A percentile compares a stretch with the other conserved stretches of the same genome.
phyloP scores from a whole-genome alignment of 345 rosid genomes.

The Kernera saxatilis region DNA sequence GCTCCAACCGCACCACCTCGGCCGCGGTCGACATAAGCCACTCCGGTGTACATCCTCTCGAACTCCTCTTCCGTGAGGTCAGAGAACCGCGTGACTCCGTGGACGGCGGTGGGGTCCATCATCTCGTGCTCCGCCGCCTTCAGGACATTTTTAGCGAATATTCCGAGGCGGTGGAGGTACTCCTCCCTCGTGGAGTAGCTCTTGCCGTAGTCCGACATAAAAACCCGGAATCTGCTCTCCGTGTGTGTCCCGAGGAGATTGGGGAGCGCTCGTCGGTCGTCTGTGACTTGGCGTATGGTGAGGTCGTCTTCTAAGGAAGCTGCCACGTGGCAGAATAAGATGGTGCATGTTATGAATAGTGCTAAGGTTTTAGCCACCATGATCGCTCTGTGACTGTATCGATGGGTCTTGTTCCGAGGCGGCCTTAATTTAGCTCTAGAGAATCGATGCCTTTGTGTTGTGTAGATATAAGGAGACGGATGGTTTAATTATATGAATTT shows the following conservation, averaged over 20 bases:
- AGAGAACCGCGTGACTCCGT: slow-evolving; percentile 75
- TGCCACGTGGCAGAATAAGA: slow-evolving; percentile 3
- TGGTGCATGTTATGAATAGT: slow-evolving; percentile 17
- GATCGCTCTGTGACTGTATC: slow-evolving; percentile 1
- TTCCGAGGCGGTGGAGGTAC: slow-evolving; percentile 60
- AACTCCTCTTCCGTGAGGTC: slow-evolving; percentile 80
- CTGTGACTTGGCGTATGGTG: slow-evolving; percentile 49
- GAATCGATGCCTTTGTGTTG: neutral
- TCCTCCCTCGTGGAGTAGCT: slow-evolving; percentile 58
- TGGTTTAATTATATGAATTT: neutral
- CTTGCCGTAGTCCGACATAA: slow-evolving; percentile 53
- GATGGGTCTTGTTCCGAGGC: slow-evolving; percentile 4
- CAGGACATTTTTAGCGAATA: slow-evolving; percentile 61
- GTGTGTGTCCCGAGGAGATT: slow-evolving; percentile 34
- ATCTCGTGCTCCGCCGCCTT: slow-evolving; percentile 78
- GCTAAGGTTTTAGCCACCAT: slow-evolving; percentile 26
- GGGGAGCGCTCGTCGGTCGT: neutral
- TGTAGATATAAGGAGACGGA: neutral
- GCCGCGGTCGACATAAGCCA: slow-evolving; percentile 21
- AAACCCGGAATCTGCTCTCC: slow-evolving; percentile 49
- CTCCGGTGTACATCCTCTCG: slow-evolving; percentile 52
- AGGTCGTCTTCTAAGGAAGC: slow-evolving; percentile 29
- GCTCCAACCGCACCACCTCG: slow-evolving; percentile 8
- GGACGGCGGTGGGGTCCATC: slow-evolving; percentile 67
- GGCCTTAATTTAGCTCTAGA: neutral